Percentiles rank a stretch among this genome's conserved stretches.
Evolutionary conservation across 2,329 filamentous ascomycete genomes (phyloP).

Genomic region (Ascochyta koolunga): DNA sequence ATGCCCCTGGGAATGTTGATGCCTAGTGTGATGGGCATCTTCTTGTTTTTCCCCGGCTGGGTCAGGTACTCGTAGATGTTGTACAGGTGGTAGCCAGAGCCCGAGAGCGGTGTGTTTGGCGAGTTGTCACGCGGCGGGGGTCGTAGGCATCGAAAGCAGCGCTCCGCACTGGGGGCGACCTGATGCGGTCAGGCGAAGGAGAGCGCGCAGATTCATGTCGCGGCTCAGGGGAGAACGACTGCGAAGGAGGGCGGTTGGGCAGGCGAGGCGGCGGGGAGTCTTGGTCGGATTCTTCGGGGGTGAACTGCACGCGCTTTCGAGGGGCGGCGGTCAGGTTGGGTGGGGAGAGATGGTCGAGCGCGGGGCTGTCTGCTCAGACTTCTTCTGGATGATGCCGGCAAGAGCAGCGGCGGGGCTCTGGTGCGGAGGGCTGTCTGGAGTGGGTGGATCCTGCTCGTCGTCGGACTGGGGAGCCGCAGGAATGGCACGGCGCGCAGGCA

Average conservation of each 20-base stretch:
- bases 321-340: constrained; percentile 57
- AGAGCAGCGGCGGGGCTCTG: constrained; percentile 64
- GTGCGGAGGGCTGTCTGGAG: constrained; percentile 53
- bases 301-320: constrained; percentile 60
- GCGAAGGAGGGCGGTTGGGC: constrained; percentile 66
- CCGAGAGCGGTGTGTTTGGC: constrained; percentile 55
- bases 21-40: constrained; percentile 97
- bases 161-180: constrained; percentile 47
- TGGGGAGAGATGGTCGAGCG: constrained; percentile 52
- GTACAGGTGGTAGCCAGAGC: constrained; percentile 89
- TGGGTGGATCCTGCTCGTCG: constrained; percentile 51
- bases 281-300: constrained; percentile 71
- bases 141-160: constrained; percentile 53
- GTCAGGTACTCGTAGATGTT: constrained; percentile 98
- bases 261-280: constrained; percentile 64
- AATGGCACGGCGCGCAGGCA: constrained; percentile 49
- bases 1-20: constrained; percentile 87
- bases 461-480: constrained; percentile 52
- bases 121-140: constrained; percentile 46
- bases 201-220: constrained; percentile 51
- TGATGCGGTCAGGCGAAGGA: constrained; percentile 42
- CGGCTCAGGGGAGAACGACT: constrained; percentile 58
- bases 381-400: constrained; percentile 59
- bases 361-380: constrained; percentile 48
- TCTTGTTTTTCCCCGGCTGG: constrained; percentile 96